phyloP scores from a whole-genome alignment of 495 filamentous ascomycete species.

The Penicillium roqueforti region DNA sequence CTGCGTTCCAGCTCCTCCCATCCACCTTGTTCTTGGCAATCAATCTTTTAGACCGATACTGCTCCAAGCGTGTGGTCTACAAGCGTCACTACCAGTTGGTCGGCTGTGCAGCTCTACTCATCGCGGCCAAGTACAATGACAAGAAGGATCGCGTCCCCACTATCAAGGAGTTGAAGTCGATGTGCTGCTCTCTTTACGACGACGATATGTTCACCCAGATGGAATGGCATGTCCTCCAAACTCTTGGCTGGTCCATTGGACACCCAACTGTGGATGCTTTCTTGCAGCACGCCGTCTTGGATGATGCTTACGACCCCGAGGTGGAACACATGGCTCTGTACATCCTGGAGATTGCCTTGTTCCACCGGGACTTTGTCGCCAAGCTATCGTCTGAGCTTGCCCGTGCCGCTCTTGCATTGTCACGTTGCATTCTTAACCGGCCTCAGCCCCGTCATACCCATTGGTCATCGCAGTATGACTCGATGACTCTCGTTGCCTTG shows the following conservation, averaged over 20 bases:
- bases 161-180: conserved; percentile 92
- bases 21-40: conserved; percentile 94
- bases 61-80: conserved; percentile 96
- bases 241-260: conserved; percentile 92
- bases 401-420: conserved; percentile 76
- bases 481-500: conserved; percentile 68
- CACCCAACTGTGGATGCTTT: conserved; percentile 95
- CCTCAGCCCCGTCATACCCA: conserved; percentile 68
- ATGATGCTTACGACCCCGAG: conserved; percentile 66
- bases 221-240: conserved; percentile 99
- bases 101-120: conserved; percentile 91
- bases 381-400: conserved; percentile 87
- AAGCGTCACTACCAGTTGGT: conserved; percentile 99
- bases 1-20: conserved; percentile 87
- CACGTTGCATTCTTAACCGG: conserved; percentile 78
- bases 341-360: conserved; percentile 89
- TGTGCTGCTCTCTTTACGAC: conserved; percentile 98
- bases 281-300: conserved; percentile 68
- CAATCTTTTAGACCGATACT: conserved; percentile 96
- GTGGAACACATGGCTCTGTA: conserved; percentile 93
- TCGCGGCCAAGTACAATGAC: conserved; percentile 98
- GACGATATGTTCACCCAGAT: conserved; percentile 99
- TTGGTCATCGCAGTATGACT: conserved; percentile 80
- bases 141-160: conserved; percentile 95
- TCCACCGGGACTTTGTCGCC: conserved; percentile 93